Evolutionary conservation across 495 filamentous ascomycete genomes (phyloP).

Genomic region (Aspergillus coremiiformis): DNA sequence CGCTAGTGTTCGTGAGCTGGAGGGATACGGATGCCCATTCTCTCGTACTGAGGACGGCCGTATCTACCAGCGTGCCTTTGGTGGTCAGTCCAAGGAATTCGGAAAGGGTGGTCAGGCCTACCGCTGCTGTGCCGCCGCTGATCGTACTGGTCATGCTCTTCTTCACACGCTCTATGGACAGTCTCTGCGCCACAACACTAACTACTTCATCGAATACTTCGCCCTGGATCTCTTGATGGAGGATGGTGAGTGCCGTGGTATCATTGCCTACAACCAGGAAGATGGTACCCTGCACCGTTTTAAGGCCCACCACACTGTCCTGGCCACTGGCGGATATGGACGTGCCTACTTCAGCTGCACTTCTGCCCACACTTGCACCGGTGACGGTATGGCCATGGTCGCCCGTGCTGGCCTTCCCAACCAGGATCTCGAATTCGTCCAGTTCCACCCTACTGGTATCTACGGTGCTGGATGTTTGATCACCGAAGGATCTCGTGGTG

Average conservation of each 20-base stretch:
- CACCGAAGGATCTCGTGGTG: conserved; percentile 95
- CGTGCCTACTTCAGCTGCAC: conserved; percentile 97
- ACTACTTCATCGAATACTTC: conserved; percentile 99
- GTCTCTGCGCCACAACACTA: conserved; percentile 92
- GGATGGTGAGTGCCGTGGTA: conserved; percentile 89
- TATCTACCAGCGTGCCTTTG: conserved; percentile 97
- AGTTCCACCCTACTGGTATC: conserved; percentile 99
- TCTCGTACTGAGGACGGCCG: conserved; percentile 94
- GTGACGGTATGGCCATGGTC: conserved; percentile 98
- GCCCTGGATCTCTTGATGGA: conserved; percentile 95
- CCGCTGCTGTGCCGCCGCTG: conserved; percentile 89
- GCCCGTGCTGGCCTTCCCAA: conserved; percentile 94
- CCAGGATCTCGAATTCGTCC: conserved; percentile 98
- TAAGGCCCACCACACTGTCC: conserved; percentile 88
- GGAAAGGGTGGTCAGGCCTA: conserved; percentile 97
- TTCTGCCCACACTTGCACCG: conserved; percentile 94
- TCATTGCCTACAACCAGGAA: conserved; percentile 96
- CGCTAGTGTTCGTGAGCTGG: conserved; percentile 83
- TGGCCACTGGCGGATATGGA: conserved; percentile 94
- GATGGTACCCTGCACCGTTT: conserved; percentile 95
- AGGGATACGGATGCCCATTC: conserved; percentile 97
- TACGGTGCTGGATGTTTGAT: conserved; percentile 98
- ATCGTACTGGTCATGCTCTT: conserved; percentile 92
- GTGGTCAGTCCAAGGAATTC: conserved; percentile 90
- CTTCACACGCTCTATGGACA: conserved; percentile 97